These are phyloP conservation scores for Kluyveromyces aestuarii DNA, from an alignment of 805 yeast species.

Conservation along the genomic window DNA sequence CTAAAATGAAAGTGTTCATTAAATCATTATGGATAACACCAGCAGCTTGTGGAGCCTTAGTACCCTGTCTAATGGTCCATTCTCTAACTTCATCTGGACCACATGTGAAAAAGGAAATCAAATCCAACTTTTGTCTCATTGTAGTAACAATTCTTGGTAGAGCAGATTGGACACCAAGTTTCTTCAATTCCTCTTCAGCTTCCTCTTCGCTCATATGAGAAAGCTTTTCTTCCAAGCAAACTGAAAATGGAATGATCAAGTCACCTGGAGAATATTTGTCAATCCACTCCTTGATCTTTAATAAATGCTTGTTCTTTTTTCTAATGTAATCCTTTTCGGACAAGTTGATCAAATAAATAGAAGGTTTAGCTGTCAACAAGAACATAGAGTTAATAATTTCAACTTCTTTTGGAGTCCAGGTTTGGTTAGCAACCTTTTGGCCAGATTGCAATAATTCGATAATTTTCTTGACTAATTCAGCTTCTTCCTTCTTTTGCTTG, in stretches of 20 bases:
- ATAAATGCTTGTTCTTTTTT: conserved; percentile 80
- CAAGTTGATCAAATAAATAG: conserved; percentile 84
- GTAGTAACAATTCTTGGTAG: conserved; percentile 77
- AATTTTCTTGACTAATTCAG: conserved; percentile 61
- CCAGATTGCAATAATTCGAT: conserved; percentile 74
- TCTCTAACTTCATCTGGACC: conserved; percentile 96
- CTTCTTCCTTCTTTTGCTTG: conserved; percentile 82
- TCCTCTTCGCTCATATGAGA: conserved; percentile 81
- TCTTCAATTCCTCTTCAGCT: conserved; percentile 67
- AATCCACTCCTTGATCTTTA: conserved; percentile 84
- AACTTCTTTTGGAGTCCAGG: conserved; percentile 87
- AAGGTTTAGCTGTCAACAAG: conserved; percentile 90
- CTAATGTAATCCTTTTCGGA: conserved; percentile 82
- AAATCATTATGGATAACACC: conserved; percentile 96
- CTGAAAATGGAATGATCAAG: conserved; percentile 86
- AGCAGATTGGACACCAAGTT: conserved; percentile 64
- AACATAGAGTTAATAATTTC: conserved; percentile 80
- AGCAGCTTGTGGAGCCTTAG: conserved; percentile 97
- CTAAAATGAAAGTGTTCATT: conserved; percentile 89
- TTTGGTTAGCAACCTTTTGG: conserved; percentile 76
- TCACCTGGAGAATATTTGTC: conserved; percentile 82
- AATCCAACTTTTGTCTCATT: conserved; percentile 79
- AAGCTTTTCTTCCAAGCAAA: conserved; percentile 83
- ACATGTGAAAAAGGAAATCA: conserved; percentile 91
- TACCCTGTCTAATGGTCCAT: conserved; percentile 91